These are phyloP conservation scores for Chenopodium suecicum DNA, from an alignment of 148 eudicot species.

Conservation along the genomic window DNA sequence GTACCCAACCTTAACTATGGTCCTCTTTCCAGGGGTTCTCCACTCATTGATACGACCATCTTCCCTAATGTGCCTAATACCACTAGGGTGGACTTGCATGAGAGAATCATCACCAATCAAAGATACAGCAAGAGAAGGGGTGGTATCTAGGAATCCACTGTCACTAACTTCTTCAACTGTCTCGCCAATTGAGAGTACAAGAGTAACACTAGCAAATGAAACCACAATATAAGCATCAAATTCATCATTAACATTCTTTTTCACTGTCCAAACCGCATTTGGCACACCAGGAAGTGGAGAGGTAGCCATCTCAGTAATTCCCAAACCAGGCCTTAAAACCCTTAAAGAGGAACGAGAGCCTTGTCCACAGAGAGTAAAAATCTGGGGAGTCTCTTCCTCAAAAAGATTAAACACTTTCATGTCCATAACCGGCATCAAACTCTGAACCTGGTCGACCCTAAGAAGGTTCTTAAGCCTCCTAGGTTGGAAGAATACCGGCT, in stretches of 20 bases:
- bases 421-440: conserved; percentile 98
- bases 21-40: conserved; percentile 99
- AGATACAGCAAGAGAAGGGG: conserved; percentile 95
- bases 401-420: conserved; percentile 89
- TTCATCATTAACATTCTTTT: conserved; percentile 88
- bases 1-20: conserved; percentile 92
- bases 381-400: conserved; percentile 96
- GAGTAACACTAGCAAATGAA: conserved; percentile 98
- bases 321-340: conserved; percentile 89
- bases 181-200: conserved; percentile 97
- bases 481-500: conserved; percentile 86
- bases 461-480: conserved; percentile 82
- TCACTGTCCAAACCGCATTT: conserved; percentile 98
- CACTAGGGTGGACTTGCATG: conserved; percentile 98
- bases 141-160: conserved; percentile 96
- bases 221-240: conserved; percentile 98
- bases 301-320: conserved; percentile 94
- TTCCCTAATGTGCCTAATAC: conserved; percentile 98
- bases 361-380: conserved; percentile 91
- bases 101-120: conserved; percentile 95
- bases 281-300: conserved; percentile 96
- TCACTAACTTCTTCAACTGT: conserved; percentile 99
- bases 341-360: conserved; percentile 92
- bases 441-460: conserved; percentile 90
- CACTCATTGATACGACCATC: conserved; percentile 96